A percentile compares a stretch with the other conserved stretches of the same genome.
These are phyloP conservation scores for Mortierella sp. DNA, from an alignment of 371 early-diverging fungal genomes.

Conservation along the genomic window DNA sequence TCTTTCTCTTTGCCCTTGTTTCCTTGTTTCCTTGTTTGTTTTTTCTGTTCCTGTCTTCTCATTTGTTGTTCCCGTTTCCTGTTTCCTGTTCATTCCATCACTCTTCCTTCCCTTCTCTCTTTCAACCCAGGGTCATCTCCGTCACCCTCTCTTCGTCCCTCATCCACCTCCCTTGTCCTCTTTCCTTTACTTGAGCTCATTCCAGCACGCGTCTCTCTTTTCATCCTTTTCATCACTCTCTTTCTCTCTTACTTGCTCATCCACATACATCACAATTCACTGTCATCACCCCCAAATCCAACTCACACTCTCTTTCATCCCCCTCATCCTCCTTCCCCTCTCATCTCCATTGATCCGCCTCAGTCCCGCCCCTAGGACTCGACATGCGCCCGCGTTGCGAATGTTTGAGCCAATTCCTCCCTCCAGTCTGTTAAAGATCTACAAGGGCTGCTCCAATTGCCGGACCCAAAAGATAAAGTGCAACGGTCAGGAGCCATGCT, in stretches of 20 bases:
- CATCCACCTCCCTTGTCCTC: not conserved
- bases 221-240: conserved; percentile 4
- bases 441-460: conserved; percentile 57
- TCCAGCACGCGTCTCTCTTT: not conserved
- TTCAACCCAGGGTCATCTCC: not conserved
- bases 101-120: not conserved
- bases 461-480: conserved; percentile 58
- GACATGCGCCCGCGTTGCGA: conserved; percentile 50
- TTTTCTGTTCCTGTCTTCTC: not conserved
- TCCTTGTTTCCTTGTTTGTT: not conserved
- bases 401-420: conserved; percentile 59
- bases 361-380: conserved; percentile 31
- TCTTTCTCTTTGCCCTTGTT: not conserved
- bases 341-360: conserved; percentile 11
- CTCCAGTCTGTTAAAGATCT: conserved; percentile 54
- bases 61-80: not conserved
- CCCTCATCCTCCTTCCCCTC: not conserved
- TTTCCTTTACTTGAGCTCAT: not conserved
- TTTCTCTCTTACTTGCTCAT: not conserved
- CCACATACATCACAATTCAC: not conserved
- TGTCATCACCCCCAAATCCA: conserved; percentile 1
- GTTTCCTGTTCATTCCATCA: conserved; percentile 10
- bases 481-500: conserved; percentile 54
- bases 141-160: not conserved
- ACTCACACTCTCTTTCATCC: conserved; percentile 9